phyloP scores from a whole-genome alignment of 768 basidiomycete species.

The Tephrocybe rancida region DNA sequence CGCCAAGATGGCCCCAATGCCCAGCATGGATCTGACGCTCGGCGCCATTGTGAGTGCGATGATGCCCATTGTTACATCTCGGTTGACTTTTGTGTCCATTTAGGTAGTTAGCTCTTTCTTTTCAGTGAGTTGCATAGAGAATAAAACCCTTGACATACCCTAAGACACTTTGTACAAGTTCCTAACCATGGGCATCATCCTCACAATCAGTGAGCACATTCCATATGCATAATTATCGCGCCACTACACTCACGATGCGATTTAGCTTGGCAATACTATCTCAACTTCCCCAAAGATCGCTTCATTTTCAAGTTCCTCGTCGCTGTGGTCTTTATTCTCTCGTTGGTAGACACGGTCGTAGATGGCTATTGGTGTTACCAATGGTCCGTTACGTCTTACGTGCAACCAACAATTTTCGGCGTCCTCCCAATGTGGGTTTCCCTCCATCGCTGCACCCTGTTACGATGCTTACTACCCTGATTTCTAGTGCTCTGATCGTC shows the following conservation, averaged over 20 bases:
- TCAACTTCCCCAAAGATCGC: slow-evolving; percentile 3
- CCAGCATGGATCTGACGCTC: background rate
- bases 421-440: background rate
- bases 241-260: too few relatives aligned
- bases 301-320: slow-evolving; percentile 1
- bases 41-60: slow-evolving; percentile 3
- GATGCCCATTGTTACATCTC: too few relatives aligned
- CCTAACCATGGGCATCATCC: background rate
- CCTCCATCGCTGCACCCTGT: background rate
- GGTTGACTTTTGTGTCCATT: background rate
- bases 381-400: slow-evolving; percentile 3
- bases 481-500: background rate
- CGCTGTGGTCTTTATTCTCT: background rate
- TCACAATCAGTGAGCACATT: background rate
- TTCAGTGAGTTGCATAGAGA: background rate
- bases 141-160: background rate
- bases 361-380: slow-evolving; percentile 4
- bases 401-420: background rate
- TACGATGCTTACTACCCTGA: background rate
- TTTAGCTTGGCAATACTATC: slow-evolving; percentile 5
- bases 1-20: background rate
- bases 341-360: slow-evolving; percentile 1
- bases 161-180: background rate
- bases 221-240: background rate
- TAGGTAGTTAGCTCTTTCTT: slow-evolving; percentile 7